Conservation (phyloP, 768 basidiomycete species). For the Xerocomellus intermedius region DNA sequence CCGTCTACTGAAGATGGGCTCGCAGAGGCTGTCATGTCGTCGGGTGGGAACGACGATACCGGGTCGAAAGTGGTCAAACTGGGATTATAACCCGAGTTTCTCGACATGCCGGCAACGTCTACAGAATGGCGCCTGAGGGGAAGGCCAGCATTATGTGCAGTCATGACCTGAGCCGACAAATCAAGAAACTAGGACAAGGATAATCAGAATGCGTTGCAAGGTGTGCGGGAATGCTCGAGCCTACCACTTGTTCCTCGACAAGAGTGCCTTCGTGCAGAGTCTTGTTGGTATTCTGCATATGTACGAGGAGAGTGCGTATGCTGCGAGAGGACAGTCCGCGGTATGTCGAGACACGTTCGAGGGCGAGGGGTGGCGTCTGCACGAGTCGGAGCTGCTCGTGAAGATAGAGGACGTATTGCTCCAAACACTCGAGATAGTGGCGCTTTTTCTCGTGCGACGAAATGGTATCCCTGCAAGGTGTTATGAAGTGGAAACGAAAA, state of each 20-base stretch:
- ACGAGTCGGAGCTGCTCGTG: constrained; percentile 58
- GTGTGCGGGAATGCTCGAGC: neutral
- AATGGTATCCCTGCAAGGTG: constrained; percentile 54
- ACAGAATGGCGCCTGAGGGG: constrained; percentile 35
- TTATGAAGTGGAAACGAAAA: neutral
- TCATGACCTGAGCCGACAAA: constrained; percentile 29
- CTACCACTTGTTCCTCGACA: constrained; percentile 56
- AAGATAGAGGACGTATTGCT: constrained; percentile 66
- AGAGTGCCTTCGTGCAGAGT: constrained; percentile 49
- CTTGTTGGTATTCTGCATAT: constrained; percentile 59
- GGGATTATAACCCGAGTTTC: constrained; percentile 8
- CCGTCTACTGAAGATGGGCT: constrained; percentile 25
- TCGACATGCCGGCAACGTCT: constrained; percentile 18
- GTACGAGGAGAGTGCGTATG: constrained; percentile 67
- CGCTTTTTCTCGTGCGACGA: constrained; percentile 79
- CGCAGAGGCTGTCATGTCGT: constrained; percentile 21
- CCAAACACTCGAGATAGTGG: constrained; percentile 69
- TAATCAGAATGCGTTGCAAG: neutral
- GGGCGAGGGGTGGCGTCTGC: constrained; percentile 42
- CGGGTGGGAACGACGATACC: constrained; percentile 8
- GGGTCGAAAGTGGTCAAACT: constrained; percentile 18
- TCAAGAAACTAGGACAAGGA: constrained; percentile 27
- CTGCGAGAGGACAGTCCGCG: constrained; percentile 61
- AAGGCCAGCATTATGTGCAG: constrained; percentile 20
- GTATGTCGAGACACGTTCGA: constrained; percentile 52